Conservation (phyloP, 352 stramenopile genomes). For the Globisporangium nagaii region DNA sequence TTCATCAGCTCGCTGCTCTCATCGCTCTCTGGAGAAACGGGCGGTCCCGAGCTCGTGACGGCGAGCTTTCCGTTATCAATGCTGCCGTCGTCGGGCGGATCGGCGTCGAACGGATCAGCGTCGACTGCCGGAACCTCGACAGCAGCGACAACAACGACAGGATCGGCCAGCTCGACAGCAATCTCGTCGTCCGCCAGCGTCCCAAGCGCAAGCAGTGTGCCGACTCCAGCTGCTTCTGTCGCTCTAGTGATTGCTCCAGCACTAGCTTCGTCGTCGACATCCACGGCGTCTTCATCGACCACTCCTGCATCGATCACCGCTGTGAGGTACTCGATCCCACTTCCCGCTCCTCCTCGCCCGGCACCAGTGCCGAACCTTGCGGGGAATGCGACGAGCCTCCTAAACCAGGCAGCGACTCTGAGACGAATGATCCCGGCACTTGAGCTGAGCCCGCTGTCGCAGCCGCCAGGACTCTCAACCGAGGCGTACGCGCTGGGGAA, state of each 20-base stretch:
- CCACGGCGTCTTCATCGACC: not conserved
- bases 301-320: not conserved
- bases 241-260: no score
- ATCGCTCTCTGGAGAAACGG: conserved; percentile 2
- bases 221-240: not conserved
- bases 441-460: conserved; percentile 16
- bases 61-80: conserved; percentile 3
- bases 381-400: not conserved
- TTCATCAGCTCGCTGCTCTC: conserved; percentile 18
- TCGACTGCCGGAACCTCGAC: not conserved
- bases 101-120: not conserved
- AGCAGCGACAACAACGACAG: not conserved
- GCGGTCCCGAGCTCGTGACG: not conserved
- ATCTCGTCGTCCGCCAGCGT: not conserved
- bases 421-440: conserved; percentile 23
- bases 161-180: not conserved
- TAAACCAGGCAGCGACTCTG: conserved; percentile 18
- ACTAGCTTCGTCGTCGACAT: not conserved
- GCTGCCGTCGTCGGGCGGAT: not conserved
- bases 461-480: conserved; percentile 9
- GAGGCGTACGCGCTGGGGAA: conserved; percentile 30
- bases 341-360: not conserved
- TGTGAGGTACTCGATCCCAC: not conserved
- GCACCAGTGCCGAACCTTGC: not conserved
- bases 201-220: not conserved